phyloP scores from a whole-genome alignment of 2,329 filamentous ascomycete genomes.

The Diplocarpon mali region DNA sequence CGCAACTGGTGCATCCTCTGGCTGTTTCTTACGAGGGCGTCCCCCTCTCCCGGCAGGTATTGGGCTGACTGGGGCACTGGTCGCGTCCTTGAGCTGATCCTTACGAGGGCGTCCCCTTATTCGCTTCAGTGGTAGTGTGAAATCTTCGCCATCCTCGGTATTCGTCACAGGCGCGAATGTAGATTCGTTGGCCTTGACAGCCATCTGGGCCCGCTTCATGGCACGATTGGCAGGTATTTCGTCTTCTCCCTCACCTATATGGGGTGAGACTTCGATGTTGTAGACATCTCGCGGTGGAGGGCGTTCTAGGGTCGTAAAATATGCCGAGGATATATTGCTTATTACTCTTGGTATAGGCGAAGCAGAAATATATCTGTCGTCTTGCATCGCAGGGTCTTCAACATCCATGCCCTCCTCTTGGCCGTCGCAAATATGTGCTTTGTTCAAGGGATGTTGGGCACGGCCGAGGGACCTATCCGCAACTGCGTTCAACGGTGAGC shows the following conservation, averaged over 20 bases:
- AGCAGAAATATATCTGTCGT: neutral
- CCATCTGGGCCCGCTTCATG: neutral
- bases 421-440: too few relatives aligned
- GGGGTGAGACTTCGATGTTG: neutral
- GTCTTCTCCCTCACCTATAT: neutral
- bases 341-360: neutral
- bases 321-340: neutral
- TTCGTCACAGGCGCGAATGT: neutral
- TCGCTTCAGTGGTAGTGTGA: neutral
- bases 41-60: neutral
- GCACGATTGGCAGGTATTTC: neutral
- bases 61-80: neutral
- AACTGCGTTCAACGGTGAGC: too few relatives aligned
- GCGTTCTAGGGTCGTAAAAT: neutral
- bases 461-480: too few relatives aligned
- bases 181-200: neutral
- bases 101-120: conserved; percentile 4
- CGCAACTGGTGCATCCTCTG: too few relatives aligned
- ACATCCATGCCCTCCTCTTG: too few relatives aligned
- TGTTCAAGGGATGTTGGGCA: too few relatives aligned
- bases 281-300: conserved; percentile 1
- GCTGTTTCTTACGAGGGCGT: too few relatives aligned
- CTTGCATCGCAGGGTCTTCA: neutral
- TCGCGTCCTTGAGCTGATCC: neutral
- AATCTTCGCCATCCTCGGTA: neutral